phyloP scores from a whole-genome alignment of 768 basidiomycete species.

The Mycena epipterygia region DNA sequence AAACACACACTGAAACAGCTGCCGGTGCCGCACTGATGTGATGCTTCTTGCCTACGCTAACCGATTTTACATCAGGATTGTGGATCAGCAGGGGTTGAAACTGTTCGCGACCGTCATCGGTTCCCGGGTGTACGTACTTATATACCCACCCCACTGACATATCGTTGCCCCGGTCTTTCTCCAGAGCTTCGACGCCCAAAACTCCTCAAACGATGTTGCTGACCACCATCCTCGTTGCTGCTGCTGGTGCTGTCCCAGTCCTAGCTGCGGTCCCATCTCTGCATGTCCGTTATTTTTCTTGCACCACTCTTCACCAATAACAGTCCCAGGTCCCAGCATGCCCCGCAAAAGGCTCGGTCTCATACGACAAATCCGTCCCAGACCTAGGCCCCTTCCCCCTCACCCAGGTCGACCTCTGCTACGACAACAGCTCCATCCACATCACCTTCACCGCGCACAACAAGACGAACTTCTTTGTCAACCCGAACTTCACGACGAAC shows the following conservation, averaged over 20 bases:
- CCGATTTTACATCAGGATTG: no score
- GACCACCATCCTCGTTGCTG: conserved; percentile 17
- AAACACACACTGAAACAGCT: no score
- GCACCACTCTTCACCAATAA: background rate
- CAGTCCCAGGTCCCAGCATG: conserved; percentile 25
- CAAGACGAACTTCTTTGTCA: conserved; percentile 33
- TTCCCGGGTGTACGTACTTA: no score
- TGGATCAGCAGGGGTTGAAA: no score
- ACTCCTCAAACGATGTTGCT: conserved; percentile 11
- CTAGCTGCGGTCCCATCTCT: conserved; percentile 25
- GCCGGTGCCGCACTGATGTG: no score
- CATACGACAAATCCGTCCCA: conserved; percentile 27
- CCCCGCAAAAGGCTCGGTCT: conserved; percentile 25
- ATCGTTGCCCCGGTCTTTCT: no score
- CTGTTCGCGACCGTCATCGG: no score
- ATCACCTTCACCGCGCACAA: conserved; percentile 32
- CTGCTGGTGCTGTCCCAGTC: background rate
- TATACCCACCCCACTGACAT: no score
- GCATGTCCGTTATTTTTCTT: conserved; percentile 1
- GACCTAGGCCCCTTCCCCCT: conserved; percentile 25
- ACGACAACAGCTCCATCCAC: conserved; percentile 13
- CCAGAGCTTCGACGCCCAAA: background rate
- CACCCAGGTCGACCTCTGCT: conserved; percentile 32
- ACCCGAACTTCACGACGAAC: conserved; percentile 24
- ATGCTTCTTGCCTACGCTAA: no score